Percentiles rank a stretch among this genome's conserved stretches.
phyloP scores from a whole-genome alignment of 2,329 filamentous ascomycete genomes.

The Ceratocystis cacaofunesta region DNA sequence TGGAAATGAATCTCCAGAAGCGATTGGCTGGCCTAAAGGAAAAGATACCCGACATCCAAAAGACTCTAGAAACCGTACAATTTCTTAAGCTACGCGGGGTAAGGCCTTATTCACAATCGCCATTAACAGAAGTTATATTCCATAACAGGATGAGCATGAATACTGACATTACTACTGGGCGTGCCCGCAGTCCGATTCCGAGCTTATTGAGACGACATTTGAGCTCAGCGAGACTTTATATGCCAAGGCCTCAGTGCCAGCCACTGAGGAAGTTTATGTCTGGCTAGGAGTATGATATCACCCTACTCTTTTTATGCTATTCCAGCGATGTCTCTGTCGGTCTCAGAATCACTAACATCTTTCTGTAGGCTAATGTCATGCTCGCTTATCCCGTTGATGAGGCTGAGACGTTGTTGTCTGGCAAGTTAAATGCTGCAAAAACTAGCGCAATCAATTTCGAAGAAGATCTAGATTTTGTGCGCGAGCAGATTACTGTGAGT shows the following conservation, averaged over 20 bases:
- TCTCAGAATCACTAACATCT: neutral
- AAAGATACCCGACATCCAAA: constrained; percentile 94
- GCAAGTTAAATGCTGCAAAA: constrained; percentile 67
- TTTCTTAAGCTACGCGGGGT: constrained; percentile 70
- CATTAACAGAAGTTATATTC: neutral
- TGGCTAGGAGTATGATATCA: constrained; percentile 66
- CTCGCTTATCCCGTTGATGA: constrained; percentile 83
- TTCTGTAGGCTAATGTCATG: constrained; percentile 81
- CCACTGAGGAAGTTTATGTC: constrained; percentile 82
- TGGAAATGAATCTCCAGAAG: constrained; percentile 86
- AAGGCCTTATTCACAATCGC: constrained; percentile 18
- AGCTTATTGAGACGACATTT: constrained; percentile 80
- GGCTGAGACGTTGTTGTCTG: constrained; percentile 61
- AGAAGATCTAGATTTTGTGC: constrained; percentile 87
- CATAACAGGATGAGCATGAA: neutral
- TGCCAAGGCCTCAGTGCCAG: constrained; percentile 67
- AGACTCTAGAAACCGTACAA: constrained; percentile 80
- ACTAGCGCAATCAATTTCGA: constrained; percentile 74
- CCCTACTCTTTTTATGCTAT: neutral
- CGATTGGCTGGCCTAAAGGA: constrained; percentile 69
- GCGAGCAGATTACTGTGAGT: constrained; percentile 87
- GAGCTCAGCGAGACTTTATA: constrained; percentile 94
- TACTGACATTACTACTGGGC: neutral
- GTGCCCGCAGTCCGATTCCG: constrained; percentile 33
- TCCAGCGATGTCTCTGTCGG: neutral